A percentile compares a stretch with the other conserved stretches of the same genome.
phyloP scores from a whole-genome alignment of 2,329 filamentous ascomycete species.

The Exophiala viscosa region DNA sequence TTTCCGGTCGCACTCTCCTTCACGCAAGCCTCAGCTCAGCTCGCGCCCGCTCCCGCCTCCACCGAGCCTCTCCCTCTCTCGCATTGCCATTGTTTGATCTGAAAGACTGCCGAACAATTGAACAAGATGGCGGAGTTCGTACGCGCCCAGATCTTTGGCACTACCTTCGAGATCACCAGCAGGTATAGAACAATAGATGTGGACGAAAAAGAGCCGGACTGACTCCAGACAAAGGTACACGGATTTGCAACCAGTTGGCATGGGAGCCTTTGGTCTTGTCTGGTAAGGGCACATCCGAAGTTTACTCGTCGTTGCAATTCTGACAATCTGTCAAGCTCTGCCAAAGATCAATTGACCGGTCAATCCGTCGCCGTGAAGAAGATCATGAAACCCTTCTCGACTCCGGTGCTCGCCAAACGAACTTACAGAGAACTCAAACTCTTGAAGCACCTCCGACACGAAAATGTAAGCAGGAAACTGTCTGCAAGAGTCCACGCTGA shows the following conservation, averaged over 20 bases:
- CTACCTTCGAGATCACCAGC: conserved; percentile 98
- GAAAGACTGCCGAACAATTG: background rate
- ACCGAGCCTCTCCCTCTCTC: background rate
- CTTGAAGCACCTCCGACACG: conserved; percentile 91
- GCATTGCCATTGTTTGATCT: background rate
- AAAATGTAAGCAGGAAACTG: conserved; percentile 66
- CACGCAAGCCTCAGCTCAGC: too few relatives aligned
- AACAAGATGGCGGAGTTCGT: conserved; percentile 95
- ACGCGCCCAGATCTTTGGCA: conserved; percentile 98
- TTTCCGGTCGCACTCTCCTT: background rate
- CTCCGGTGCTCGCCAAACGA: conserved; percentile 94
- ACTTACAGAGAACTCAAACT: conserved; percentile 98
- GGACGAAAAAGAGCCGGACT: conserved; percentile 24
- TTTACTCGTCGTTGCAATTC: background rate
- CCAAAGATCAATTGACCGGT: conserved; percentile 93
- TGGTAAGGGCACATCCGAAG: conserved; percentile 57
- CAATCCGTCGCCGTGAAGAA: conserved; percentile 99
- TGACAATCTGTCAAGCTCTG: conserved; percentile 62
- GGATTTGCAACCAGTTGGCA: conserved; percentile 95
- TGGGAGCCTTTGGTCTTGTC: conserved; percentile 97
- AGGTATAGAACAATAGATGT: conserved; percentile 56
- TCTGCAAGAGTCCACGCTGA: conserved; percentile 21
- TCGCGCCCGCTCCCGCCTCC: background rate
- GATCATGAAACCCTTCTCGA: conserved; percentile 99
- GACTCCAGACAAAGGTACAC: conserved; percentile 67